Conservation (phyloP, 345 rosid genomes). For the Geranium brycei region DNA sequence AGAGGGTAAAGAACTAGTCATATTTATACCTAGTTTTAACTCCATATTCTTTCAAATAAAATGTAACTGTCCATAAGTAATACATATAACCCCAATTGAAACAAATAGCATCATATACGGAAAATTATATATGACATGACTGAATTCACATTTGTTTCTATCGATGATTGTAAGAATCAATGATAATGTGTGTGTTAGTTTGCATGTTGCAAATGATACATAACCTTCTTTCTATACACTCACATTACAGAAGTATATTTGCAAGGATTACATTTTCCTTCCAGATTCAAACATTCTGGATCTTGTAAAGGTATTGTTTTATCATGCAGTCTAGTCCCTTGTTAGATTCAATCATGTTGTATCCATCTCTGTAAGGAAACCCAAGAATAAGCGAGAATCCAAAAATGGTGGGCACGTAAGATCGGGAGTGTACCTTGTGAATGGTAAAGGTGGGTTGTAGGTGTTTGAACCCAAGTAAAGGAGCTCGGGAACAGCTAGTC, state of each 20-base stretch:
- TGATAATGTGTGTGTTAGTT: too few species aligned
- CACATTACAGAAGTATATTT: too few species aligned
- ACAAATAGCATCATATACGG: too few species aligned
- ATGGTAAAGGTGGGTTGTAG: slow-evolving; percentile 86
- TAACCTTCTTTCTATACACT: too few species aligned
- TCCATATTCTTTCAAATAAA: not conserved
- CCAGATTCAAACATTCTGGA: not conserved
- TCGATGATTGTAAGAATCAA: too few species aligned
- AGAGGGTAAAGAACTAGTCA: not conserved
- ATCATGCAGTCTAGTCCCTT: not conserved
- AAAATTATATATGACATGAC: too few species aligned
- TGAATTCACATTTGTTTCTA: too few species aligned
- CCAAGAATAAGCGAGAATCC: too few species aligned
- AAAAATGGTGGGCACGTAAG: not conserved
- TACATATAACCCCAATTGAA: too few species aligned
- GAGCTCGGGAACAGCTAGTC: slow-evolving; percentile 94
- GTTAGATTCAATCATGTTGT: not conserved
- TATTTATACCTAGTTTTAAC: not conserved
- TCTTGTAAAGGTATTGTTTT: not conserved
- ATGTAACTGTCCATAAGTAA: not conserved
- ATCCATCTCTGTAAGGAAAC: not conserved
- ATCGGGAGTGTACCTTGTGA: slow-evolving; percentile 52
- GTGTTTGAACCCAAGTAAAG: slow-evolving; percentile 87
- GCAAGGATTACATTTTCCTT: too few species aligned
- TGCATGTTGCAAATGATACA: too few species aligned